Evolutionary conservation across 2,329 filamentous ascomycete species (phyloP), one percentile per base, ranked within the genome.

Genomic region (Aspergillus sclerotialis): DNA sequence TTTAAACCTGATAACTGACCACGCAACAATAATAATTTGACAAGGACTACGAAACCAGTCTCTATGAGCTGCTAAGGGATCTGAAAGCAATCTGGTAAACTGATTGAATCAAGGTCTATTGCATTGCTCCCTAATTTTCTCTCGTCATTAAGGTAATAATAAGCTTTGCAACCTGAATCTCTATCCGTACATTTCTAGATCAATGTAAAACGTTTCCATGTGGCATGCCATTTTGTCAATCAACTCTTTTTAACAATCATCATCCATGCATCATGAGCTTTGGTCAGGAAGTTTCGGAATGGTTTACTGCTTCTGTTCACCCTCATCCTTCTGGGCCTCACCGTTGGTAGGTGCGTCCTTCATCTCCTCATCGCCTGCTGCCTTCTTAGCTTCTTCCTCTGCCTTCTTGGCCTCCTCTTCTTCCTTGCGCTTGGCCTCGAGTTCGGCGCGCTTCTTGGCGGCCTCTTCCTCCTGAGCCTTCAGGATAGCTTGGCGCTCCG

Each of bases 351-450:
- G 64, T 28, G 73, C 75, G 50, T 80, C 77, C 50, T 75, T 72
- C 76, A 80, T 80, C 58, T 80, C 76, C 33, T 62, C 55, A 37
- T 69, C 65, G 30, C 58, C 56, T 37, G 59, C 65, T n/a, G 57
- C 55, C 44, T 65, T 62, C 51, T 65, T 64, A 32, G 64, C 46
- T 26, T 57, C 51, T 39, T 65, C 60, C 21, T 65, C 65, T 31
- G 70, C 67, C 60, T 73, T 73, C 63, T 73, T 73, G 41, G 67
- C 62, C 45, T 75, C 69, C 64, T 85, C 84, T 65, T 84, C 86
- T 37, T 83, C 82, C 50, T 82, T 81, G 59, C 78, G 78, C 64
- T 86, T 82, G 43, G 84, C 84, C 39, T 92, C 87, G 34, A 80
- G 65, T 53, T 78, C 75, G 16, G 74, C 76, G 35, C 70, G 68